Evolutionary conservation across 192 early-diverging fungal genomes (phyloP), one percentile per base, ranked within the genome.

Genomic region (Coemansia sp.): DNA sequence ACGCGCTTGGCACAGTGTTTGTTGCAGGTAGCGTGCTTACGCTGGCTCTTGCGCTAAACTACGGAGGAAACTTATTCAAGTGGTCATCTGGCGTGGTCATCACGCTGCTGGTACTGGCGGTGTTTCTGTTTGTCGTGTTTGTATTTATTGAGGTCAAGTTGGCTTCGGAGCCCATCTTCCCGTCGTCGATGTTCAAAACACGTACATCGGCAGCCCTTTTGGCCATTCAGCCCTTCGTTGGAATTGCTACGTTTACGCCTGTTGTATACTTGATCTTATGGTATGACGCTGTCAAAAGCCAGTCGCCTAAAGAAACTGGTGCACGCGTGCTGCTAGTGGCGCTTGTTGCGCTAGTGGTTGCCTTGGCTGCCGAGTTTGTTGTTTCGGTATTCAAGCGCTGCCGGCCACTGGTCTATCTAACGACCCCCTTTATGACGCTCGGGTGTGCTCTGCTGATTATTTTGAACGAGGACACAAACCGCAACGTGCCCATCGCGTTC

Each of bases 41-140:
- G 11, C 52, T 86, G 24, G 65, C 77, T 5, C 75, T 87, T 57
- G 85, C 79, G 21, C 64, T 87, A 21, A 85, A 83, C 55, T 82
- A 77, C 62, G 85, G 84, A 52, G 84, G 82, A 22, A 81, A 81
- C 22, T 59, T 80, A 8, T 82, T 81, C 49, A 70, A 76, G 1
- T 94, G 92, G 92, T 77, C 69, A 16, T 80, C 82, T 3, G 77
- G 82, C 18, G 56, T 83, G 8, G 79, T 89, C 14, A 86, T 88
- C 30, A 65, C 59, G 14, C 65, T 81, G 40, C 47, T 87, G 31
- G 54, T 75, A 7, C 64, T 87, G 30, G 82, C 87, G 2, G 73
- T 49, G 14, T 54, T 81, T 27, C 27, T 86, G 14, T 57, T 83
- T 22, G n/a, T 73, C 11, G 60, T 80, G 27, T 92, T 93, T 56